A percentile compares a stretch with the other conserved stretches of the same genome.
Conservation (phyloP, 208 protist species). For the Endotrypanum monterogeii region DNA sequence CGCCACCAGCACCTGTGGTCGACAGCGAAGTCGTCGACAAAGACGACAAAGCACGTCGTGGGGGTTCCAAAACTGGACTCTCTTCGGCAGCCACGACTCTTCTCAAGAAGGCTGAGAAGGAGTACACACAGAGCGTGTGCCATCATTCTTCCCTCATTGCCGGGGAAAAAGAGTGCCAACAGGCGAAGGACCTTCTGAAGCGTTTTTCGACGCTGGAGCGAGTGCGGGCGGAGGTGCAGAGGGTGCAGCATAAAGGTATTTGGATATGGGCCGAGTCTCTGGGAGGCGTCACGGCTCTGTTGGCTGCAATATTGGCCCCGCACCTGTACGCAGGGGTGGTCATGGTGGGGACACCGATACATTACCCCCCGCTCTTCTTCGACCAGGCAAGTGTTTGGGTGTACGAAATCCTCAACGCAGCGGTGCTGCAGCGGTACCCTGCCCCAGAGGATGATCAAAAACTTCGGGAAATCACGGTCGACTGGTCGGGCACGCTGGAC, state of each 20-base stretch:
- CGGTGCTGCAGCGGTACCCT: conserved; percentile 30
- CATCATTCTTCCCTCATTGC: conserved; percentile 12
- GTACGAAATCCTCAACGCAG: conserved; percentile 50
- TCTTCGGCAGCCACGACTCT: conserved; percentile 19
- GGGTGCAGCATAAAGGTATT: conserved; percentile 44
- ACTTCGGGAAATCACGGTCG: not conserved
- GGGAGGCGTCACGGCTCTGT: conserved; percentile 55
- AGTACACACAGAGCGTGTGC: conserved; percentile 51
- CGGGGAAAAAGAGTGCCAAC: conserved; percentile 21
- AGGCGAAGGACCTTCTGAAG: conserved; percentile 33
- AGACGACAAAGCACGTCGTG: conserved; percentile 1
- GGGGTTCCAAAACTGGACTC: not conserved
- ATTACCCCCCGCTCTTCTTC: conserved; percentile 75
- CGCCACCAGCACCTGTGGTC: conserved; percentile 11
- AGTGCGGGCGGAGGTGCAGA: conserved; percentile 50
- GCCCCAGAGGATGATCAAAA: not conserved
- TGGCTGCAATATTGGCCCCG: conserved; percentile 59
- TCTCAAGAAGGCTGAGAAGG: conserved; percentile 33
- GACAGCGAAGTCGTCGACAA: conserved; percentile 13
- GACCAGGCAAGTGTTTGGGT: conserved; percentile 56
- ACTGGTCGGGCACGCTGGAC: conserved; percentile 34
- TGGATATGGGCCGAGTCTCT: conserved; percentile 83
- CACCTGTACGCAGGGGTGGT: conserved; percentile 69
- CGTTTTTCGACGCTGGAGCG: conserved; percentile 50
- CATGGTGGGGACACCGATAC: conserved; percentile 61